Evolutionary conservation across 176 grass and related monocot species (phyloP).

Genomic region (Typha latifolia): DNA sequence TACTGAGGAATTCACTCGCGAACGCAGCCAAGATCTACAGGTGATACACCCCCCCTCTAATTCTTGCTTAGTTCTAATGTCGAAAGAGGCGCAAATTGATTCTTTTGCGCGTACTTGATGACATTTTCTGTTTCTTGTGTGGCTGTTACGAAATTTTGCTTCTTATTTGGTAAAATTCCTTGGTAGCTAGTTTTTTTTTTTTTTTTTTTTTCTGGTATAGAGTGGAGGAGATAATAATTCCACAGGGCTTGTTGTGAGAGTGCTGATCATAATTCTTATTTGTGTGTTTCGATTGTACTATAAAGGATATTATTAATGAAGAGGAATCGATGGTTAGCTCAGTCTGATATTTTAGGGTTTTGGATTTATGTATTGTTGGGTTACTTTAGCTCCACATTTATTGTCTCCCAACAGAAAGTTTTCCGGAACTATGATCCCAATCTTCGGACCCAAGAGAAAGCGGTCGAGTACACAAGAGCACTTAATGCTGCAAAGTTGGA

Average conservation of each 20-base stretch:
- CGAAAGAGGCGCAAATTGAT: not conserved
- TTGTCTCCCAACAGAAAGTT: constrained; percentile 60
- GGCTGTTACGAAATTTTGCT: no score
- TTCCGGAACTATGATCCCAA: constrained; percentile 83
- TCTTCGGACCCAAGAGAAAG: constrained; percentile 74
- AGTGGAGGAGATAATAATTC: not conserved
- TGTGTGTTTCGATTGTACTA: not conserved
- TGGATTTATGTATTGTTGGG: not conserved
- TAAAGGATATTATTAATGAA: not conserved
- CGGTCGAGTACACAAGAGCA: constrained; percentile 87
- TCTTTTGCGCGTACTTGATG: no score
- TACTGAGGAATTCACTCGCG: constrained; percentile 84
- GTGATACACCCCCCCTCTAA: constrained; percentile 4
- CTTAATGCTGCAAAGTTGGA: constrained; percentile 93
- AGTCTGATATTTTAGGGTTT: not conserved
- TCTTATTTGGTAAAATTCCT: no score
- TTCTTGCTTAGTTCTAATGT: not conserved
- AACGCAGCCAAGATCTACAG: constrained; percentile 83
- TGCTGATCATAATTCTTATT: no score
- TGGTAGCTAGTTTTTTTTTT: no score
- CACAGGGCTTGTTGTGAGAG: not conserved
- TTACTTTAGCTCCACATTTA: not conserved
- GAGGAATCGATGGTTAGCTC: not conserved
- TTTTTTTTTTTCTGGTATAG: not conserved
- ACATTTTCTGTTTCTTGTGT: no score